Evolutionary conservation across 1,139 yeast species (phyloP), one percentile per base, ranked within the genome.

Genomic region (Arxiozyma telluris): DNA sequence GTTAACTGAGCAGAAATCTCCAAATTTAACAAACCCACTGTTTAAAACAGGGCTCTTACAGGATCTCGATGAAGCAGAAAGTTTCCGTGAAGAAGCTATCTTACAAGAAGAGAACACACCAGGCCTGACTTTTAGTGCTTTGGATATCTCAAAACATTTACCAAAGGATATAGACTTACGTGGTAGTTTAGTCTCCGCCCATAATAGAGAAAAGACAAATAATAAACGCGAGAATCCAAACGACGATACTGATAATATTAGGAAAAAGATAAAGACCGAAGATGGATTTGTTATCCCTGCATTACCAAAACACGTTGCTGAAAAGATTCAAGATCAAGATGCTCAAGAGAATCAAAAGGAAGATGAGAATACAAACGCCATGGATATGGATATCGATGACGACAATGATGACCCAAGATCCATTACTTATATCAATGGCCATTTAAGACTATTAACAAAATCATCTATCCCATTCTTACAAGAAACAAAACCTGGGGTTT

Each of bases 1-100:
- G 47, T 66, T 78, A 44, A 74, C 87, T 39, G 96, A 90, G 66
- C 76, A 74, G 54, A 71, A 73, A 50, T 74, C 84, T 7, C 81
- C 84, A 12, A 68, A 67, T 25, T 69, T 74, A 9, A 56, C 64
- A 8, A 65, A 71, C 53, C 74, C 74, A 4, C 53, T 73, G 15
- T 57, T 60, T 2, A 61, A 66, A 51, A 70, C 75, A 8, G 76
- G 74, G 1, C 53, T 71, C 12, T 63, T 73, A 9, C 70, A 72
- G 54, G 76, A 73, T 55, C 54, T 69, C 64, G 64, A 76, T 71
- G 55, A 81, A 73, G 59, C 75, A 65, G 58, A 71, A 67, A 60
- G 72, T 63, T 63, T 79, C 70, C 59, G 61, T 15, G 65, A 67
- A 21, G 68, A 63, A 30, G 44, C 57, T 15, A 59, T 58, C 44